Base-by-base conservation (phyloP, 352 stramenopile genomes). In the Globisporangium irregulare region DNA sequence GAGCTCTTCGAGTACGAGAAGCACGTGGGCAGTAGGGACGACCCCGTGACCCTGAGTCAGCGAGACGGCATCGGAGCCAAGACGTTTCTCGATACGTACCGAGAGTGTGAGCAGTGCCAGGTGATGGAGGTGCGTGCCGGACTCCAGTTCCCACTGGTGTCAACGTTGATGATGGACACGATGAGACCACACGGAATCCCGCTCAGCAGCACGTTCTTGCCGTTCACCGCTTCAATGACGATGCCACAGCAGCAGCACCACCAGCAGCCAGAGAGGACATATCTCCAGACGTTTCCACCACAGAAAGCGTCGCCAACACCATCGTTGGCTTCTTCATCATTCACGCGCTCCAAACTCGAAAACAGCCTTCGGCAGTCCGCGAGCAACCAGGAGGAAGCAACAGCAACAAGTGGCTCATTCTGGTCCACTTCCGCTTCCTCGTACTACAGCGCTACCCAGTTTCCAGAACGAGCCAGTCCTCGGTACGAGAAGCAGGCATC, bases 1-100 rank as follows among this genome's bases (percentile, higher is more conserved):
- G 73, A 90, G 2, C 65, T 93, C 46, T 93, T 92, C 57, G 75
- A 90, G 58, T 94, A 87, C 55, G 76, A 89, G 18, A 80, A 77
- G 64, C 80, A 80, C 38, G 68, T 90, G 25, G 75, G 79, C 4
- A 29, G 38, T 22, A 29, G 38, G 20, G 46, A 57, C 12, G 27
- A 67, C 61, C 66, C 65, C 8, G 34, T 68, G 15, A 15, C 29
- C 4, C 43, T 69, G 9, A 60, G 46, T 5, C 57, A 69, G 41
- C 57, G 59, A 25, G 41, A 69, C 9, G 64, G 70, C 24, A 71
- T 70, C n/a, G 36, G 63, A 58, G 43, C 59, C 9, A 69, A 73
- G 24, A 82, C 76, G 2, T 91, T 89, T 53, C 71, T 91, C 1
- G 66, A 84, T 2, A 74, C 70, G 46, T 92, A 91, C 71, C 64